A percentile compares a stretch with the other conserved stretches of the same genome.
Conservation (phyloP, 208 protist species). For the Balamuthia mandrillaris region DNA sequence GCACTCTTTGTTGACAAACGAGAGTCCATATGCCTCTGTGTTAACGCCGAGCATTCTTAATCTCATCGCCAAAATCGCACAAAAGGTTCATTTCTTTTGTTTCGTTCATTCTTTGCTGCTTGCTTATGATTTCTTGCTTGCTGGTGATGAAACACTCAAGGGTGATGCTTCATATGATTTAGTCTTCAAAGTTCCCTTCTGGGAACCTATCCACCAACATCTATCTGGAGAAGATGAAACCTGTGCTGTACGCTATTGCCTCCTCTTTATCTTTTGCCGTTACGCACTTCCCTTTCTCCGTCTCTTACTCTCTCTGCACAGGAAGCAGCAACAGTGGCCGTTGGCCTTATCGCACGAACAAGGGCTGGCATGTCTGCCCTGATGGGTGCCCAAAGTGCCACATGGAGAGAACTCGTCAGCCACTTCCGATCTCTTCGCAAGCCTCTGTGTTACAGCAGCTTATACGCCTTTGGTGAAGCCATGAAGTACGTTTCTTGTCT, state of each 20-base stretch:
- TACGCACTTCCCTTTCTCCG: background rate
- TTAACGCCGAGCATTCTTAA: background rate
- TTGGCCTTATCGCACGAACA: too few species aligned
- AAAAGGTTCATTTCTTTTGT: background rate
- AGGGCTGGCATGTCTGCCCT: too few species aligned
- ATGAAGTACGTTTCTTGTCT: too few species aligned
- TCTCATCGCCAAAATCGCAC: background rate
- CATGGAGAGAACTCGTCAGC: too few species aligned
- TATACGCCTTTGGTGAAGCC: too few species aligned
- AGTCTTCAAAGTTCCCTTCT: too few species aligned
- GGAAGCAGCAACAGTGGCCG: constrained; percentile 29
- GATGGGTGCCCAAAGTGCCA: too few species aligned
- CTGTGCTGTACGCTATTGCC: background rate
- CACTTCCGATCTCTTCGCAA: too few species aligned
- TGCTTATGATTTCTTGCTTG: background rate
- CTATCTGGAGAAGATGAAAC: background rate
- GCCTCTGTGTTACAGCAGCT: too few species aligned
- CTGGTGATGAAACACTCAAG: background rate
- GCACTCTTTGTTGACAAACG: background rate
- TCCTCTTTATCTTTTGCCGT: background rate
- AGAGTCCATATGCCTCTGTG: background rate
- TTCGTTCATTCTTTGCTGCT: background rate
- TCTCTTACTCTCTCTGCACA: background rate
- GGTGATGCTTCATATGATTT: background rate
- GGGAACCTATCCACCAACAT: background rate